A percentile compares a stretch with the other conserved stretches of the same genome.
phyloP scores from a whole-genome alignment of 1,284 basidiomycete species.

The Naganishia albida region DNA sequence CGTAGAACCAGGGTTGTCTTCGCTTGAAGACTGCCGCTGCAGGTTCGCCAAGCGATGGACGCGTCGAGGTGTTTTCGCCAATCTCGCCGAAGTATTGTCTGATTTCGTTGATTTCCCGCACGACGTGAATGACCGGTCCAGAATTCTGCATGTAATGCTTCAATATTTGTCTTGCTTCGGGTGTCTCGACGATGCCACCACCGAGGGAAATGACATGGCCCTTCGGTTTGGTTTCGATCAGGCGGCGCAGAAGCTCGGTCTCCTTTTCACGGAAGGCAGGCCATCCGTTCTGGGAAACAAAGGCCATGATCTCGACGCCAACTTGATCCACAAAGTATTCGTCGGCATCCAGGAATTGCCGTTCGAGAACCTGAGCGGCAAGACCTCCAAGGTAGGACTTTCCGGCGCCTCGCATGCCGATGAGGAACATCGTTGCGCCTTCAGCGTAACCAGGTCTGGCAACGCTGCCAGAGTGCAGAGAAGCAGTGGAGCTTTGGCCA shows the following conservation, averaged over 20 bases:
- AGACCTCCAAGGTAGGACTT: conserved; percentile 86
- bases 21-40: conserved; percentile 79
- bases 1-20: conserved; percentile 82
- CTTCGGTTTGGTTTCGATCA: conserved; percentile 62
- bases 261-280: conserved; percentile 70
- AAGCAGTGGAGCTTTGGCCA: conserved; percentile 54
- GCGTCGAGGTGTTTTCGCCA: conserved; percentile 62
- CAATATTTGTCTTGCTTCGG: conserved; percentile 70
- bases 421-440: conserved; percentile 74
- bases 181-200: conserved; percentile 90
- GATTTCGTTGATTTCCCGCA: conserved; percentile 69
- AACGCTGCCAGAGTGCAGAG: conserved; percentile 34
- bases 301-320: conserved; percentile 68
- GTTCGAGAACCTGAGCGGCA: conserved; percentile 71
- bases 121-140: conserved; percentile 71
- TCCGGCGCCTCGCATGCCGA: conserved; percentile 96
- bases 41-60: conserved; percentile 82
- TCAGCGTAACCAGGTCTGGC: conserved; percentile 30
- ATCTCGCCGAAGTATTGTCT: conserved; percentile 71
- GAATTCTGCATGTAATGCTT: conserved; percentile 64
- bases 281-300: conserved; percentile 76
- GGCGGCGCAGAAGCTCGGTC: conserved; percentile 62
- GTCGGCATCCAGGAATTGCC: conserved; percentile 87
- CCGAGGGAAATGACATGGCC: conserved; percentile 86
- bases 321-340: conserved; percentile 70